These are phyloP conservation scores for Saccharum officinarum DNA, from an alignment of 176 grass and related monocot genomes.

Conservation along the genomic window DNA sequence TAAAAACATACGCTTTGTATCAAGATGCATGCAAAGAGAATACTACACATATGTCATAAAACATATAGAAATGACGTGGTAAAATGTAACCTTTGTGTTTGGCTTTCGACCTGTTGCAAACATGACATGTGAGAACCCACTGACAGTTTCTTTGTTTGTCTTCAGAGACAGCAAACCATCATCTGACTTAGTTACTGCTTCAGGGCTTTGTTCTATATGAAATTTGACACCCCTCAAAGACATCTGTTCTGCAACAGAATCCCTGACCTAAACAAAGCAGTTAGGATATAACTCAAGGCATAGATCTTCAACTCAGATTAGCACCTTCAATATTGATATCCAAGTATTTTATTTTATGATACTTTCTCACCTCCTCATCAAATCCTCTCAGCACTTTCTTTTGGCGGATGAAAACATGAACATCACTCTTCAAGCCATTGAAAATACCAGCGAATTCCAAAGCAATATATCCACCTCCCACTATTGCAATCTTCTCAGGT, in stretches of 20 bases:
- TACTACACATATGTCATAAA: background rate
- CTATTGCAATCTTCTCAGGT: slow-evolving; percentile 81
- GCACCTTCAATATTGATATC: background rate
- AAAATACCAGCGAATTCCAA: slow-evolving; percentile 85
- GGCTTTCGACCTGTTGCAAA: slow-evolving; percentile 77
- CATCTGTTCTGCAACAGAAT: slow-evolving; percentile 81
- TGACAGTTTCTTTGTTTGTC: slow-evolving; percentile 58
- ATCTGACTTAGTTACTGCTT: slow-evolving; percentile 56
- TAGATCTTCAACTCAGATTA: background rate
- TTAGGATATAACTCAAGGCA: slow-evolving; percentile 8
- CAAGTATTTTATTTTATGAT: background rate
- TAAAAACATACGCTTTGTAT: slow-evolving; percentile 33
- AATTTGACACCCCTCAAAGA: slow-evolving; percentile 65
- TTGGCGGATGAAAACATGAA: slow-evolving; percentile 87
- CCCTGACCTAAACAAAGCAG: slow-evolving; percentile 43
- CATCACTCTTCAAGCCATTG: slow-evolving; percentile 75
- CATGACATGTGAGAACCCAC: slow-evolving; percentile 86
- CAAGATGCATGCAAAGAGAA: background rate
- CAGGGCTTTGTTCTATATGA: slow-evolving; percentile 67
- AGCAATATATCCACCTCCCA: slow-evolving; percentile 87
- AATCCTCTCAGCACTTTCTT: slow-evolving; percentile 82
- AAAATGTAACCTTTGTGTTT: slow-evolving; percentile 60
- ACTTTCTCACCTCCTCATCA: slow-evolving; percentile 68
- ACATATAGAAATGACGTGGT: background rate
- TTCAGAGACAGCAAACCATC: slow-evolving; percentile 58